Conservation (phyloP, 768 basidiomycete species). For the Trametes cingulata region DNA sequence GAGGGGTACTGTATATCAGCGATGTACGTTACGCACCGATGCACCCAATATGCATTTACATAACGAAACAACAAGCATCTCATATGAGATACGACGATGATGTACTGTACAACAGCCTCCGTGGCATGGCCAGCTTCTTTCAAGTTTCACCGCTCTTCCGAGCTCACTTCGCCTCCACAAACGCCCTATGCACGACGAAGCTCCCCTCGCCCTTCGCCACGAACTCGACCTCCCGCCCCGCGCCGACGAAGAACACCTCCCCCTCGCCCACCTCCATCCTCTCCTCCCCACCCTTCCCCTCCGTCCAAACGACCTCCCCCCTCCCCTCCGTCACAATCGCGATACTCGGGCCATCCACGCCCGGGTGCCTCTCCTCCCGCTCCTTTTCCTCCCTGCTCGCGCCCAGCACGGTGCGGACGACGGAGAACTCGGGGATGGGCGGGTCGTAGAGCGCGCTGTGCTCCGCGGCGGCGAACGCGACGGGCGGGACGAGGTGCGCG, state of each 20-base stretch:
- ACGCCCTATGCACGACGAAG: conserved; percentile 69
- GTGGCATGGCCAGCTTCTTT: too few species aligned
- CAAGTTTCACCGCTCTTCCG: not conserved
- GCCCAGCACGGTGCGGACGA: conserved; percentile 60
- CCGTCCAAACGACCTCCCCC: conserved; percentile 57
- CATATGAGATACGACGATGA: too few species aligned
- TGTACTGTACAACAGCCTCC: too few species aligned
- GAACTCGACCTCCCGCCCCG: conserved; percentile 59
- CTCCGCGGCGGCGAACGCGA: conserved; percentile 38
- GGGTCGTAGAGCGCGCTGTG: conserved; percentile 76
- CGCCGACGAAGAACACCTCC: conserved; percentile 82
- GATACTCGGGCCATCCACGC: too few species aligned
- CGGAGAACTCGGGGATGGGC: conserved; percentile 91
- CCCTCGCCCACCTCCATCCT: conserved; percentile 54
- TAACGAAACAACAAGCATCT: too few species aligned
- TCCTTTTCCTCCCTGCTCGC: conserved; percentile 54
- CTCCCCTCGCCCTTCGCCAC: conserved; percentile 35
- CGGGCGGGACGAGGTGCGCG: conserved; percentile 70
- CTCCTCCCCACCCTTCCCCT: conserved; percentile 36
- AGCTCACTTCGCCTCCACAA: conserved; percentile 45
- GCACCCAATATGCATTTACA: too few species aligned
- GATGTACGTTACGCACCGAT: too few species aligned
- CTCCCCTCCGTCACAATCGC: conserved; percentile 71
- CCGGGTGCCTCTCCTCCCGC: too few species aligned
- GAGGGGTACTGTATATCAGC: too few species aligned